Evolutionary conservation across 805 yeast genomes (phyloP), one percentile per base, ranked within the genome.

Genomic region (Candida taoyuanica): DNA sequence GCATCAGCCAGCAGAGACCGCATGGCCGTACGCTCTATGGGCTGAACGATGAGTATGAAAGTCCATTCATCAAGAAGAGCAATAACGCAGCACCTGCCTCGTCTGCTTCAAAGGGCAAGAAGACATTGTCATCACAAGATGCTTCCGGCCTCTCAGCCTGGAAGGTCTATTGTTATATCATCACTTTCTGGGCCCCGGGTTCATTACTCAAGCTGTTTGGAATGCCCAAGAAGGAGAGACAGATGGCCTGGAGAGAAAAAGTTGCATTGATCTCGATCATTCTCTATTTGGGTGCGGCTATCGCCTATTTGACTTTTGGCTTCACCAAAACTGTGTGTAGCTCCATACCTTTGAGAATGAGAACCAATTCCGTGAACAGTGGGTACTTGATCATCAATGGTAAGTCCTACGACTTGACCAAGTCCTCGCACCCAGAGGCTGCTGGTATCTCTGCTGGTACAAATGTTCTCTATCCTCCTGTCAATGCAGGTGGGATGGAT

Each of bases 161-260:
- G 98, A 74, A 76, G 48, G 63, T 78, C 0, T 93, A 87, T 63
- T 88, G 96, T 58, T 76, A 78, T 48, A 50, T 74, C 7, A 64
- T 93, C 25, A 89, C 98, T 0, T 87, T 87, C 59, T 91, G 96
- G 93, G 94, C 95, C 3, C 95, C 97, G 1, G 74, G 82, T 3
- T 81, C 88, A 0, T 46, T 87, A 24, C 63, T 88, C 52, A 65
- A 65, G 31, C 59, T 85, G 31, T 83, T 77, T 61, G 98, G 98
- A 3, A 72, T 91, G 73, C 73, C 74, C 24, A 78, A 83, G 16
- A 76, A 78, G 49, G 89, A 80, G 31, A 76, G 95, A 43, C 97
- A 89, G 58, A 77, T 78, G 68, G 98, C 98, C 0, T 93, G 98
- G 98, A 74, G 98, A 55, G 98, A 93, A 56, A 91, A 91, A 56